Evolutionary conservation across 139 green algal genomes (phyloP).

Genomic region (Desmodesmus armatus): DNA sequence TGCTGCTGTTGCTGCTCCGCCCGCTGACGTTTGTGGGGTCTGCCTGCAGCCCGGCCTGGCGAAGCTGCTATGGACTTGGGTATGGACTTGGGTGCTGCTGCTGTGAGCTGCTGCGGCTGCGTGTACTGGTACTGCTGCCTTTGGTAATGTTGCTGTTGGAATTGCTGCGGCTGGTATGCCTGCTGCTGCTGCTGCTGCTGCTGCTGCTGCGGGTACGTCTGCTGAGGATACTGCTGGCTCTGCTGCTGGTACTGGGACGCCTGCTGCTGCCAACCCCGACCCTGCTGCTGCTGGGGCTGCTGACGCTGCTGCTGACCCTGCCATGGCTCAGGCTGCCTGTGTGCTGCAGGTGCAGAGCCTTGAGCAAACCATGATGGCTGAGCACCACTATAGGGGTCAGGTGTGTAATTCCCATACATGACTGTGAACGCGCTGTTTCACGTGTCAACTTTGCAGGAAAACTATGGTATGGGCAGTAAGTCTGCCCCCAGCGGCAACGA

Average conservation of each 20-base stretch:
- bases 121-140: slow-evolving; percentile 18
- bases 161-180: neutral
- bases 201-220: neutral
- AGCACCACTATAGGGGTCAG: too few relatives aligned
- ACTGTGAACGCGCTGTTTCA: too few relatives aligned
- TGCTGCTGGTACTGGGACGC: slow-evolving; percentile 1
- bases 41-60: neutral
- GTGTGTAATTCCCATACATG: too few relatives aligned
- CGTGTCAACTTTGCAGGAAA: too few relatives aligned
- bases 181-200: neutral
- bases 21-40: neutral
- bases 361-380: too few relatives aligned
- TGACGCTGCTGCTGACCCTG: too few relatives aligned
- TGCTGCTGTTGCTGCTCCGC: neutral
- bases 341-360: too few relatives aligned
- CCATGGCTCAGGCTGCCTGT: too few relatives aligned
- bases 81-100: neutral
- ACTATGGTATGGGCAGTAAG: too few relatives aligned
- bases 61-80: neutral
- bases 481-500: too few relatives aligned
- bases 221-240: neutral
- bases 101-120: neutral
- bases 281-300: neutral
- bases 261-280: neutral
- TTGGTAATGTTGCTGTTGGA: neutral